Base-by-base conservation (phyloP, 2,329 filamentous ascomycete species). In the Keithomyces neogunnii region DNA sequence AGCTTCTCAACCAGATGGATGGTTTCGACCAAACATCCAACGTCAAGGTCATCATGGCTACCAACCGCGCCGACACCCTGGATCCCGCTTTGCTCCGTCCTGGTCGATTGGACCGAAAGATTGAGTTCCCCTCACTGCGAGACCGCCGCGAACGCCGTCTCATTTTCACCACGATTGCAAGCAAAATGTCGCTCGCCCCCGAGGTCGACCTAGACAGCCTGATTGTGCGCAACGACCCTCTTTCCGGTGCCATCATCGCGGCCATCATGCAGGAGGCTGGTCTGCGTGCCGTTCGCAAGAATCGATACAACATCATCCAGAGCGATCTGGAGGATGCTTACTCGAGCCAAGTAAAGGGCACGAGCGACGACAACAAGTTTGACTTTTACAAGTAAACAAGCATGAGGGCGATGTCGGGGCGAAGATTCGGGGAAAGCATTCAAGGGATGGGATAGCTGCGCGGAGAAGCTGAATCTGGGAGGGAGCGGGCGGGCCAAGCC, bases 1-100 rank as follows among this genome's bases (percentile, higher is more conserved):
- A 99, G 70, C 76, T 99, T 59, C 85, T 99, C 57, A 99, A 99
- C 75, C 93, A 99, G 73, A 99, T 99, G 93, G 93, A 99, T 68
- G 93, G 93, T 58, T 99, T 99, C 75, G 93, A 99, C 70, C 93
- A 99, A 72, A 96, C 90, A 0, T 88, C 89, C 68, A 99, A 99
- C 71, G 93, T 99, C 72, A 99, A 99, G 77, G 93, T 99, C 68
- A 99, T 99, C 74, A 99, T 99, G 93, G 93, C 93, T 59, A 99
- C 93, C 60, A 99, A 99, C 77, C 87, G 93, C 68, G 92, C 93
- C 59, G 93, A 97, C 70, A 99, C 93, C 5, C 80, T 99, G 58
- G 93, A 99, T 67, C 93, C 93, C 13, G 93, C 93, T 42, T 80
- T 99, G 55, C 82, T 99, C 55, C 89, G 93, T 62, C 93, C 93